Percentiles rank a stretch among this genome's conserved stretches.
These are phyloP conservation scores for Leccinum truebloodii DNA, from an alignment of 768 basidiomycete species.

Conservation along the genomic window DNA sequence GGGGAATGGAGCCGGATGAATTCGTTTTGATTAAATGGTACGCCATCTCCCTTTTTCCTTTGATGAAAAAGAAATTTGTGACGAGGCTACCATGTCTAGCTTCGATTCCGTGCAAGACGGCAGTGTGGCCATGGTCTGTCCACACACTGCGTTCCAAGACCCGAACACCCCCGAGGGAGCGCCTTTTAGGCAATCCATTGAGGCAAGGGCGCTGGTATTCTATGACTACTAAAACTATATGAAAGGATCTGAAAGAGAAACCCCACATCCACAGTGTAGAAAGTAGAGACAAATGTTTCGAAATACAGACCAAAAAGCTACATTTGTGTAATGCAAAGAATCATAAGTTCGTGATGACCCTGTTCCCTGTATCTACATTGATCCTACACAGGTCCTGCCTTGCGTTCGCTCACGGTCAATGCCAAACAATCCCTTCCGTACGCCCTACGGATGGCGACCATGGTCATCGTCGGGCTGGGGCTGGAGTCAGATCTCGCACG, in stretches of 20 bases:
- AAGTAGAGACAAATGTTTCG: no score
- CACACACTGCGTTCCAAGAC: conserved; percentile 38
- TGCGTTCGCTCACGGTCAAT: no score
- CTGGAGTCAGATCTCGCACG: no score
- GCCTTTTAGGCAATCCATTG: conserved; percentile 36
- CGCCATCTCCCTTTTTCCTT: conserved; percentile 3
- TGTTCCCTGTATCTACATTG: no score
- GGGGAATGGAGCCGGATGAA: conserved; percentile 46
- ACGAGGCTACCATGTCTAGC: conserved; percentile 13
- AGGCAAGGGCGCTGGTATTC: conserved; percentile 38
- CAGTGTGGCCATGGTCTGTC: conserved; percentile 32
- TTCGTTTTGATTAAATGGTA: conserved; percentile 51
- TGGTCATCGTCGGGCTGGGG: no score
- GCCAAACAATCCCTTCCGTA: no score
- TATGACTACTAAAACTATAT: not conserved
- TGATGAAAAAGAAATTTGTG: not conserved
- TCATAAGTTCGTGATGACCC: no score
- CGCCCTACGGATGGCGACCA: no score
- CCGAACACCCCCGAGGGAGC: conserved; percentile 35
- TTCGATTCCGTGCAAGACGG: conserved; percentile 38
- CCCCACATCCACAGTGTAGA: no score
- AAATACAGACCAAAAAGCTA: no score
- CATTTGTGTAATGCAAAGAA: no score
- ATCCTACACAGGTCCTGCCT: no score
- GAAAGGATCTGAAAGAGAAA: not conserved